Evolutionary conservation across 202 grass and related monocot species (phyloP), one percentile per base, ranked within the genome.

Genomic region (Eragrostis tef): DNA sequence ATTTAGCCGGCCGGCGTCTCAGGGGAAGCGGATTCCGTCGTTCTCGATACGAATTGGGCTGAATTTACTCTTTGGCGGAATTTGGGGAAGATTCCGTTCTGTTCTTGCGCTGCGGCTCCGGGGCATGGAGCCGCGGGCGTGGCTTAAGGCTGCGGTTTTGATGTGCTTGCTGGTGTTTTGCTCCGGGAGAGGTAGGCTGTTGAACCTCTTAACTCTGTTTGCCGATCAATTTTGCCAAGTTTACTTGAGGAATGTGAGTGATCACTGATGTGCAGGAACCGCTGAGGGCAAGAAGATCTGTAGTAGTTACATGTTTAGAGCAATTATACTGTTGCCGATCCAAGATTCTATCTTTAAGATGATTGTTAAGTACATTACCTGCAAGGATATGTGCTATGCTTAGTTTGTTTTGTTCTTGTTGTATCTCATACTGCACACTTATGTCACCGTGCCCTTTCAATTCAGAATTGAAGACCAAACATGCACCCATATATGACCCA

Each of bases 391-490:
- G 50, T 36, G 31, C 44, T 31, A 24, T 73, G 22, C 47, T 11
- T 44, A 61, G 42, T 79, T 31, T 15, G 5, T 72, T 60, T 14
- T 31, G 7, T 7, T 50, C 24, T 24, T 15, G 10, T 39, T 36
- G 1, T 19, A 13, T 46, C 43, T 34, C 12, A 48, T 84, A 16
- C 49, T 29, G 36, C 57, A 6, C 12, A 54, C 9, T 81, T 29
- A 83, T 78, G 16, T 47, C 77, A 43, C 13, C 25, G 24, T 6
- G 79, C 19, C 13, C 70, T 73, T 78, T 48, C 87, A 9, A 53
- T 89, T 68, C 77, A 98, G 94, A 88, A 84, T 80, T 91, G 20
- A 90, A 87, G 85, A 79, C 70, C 26, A 82, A 90, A 68, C 19
- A 73, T 53, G 39, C 70, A n/a, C 63, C 79, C 49, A 64, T 87